Evolutionary conservation across 257 asterid species (phyloP), one percentile per base, ranked within the genome.

Genomic region (Verbena officinalis): DNA sequence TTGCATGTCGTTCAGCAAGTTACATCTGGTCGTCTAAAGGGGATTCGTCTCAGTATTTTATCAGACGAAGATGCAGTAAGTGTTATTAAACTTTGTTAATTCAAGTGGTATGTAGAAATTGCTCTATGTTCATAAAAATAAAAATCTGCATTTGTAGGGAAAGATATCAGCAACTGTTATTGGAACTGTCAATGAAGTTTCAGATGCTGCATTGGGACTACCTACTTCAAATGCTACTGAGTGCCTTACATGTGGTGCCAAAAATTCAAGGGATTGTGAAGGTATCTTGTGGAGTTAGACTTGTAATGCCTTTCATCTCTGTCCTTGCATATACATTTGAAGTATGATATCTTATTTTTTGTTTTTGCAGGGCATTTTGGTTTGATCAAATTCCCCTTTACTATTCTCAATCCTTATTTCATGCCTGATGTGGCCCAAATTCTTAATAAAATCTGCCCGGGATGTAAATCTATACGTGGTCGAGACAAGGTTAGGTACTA

Each of bases 331-430:
- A 63, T 66, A 61, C 45, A 21, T 59, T 60, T 63, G 46, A 13
- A 42, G 62, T 48, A 12, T 53, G 49, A 58, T 22, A 24, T 66
- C 34, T 53, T 46, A 14, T 42, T 69, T 62, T 44, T 40, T 43
- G 15, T 67, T 70, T 27, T 79, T 83, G 73, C 96, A 94, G 99
- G 99, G 46, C 99, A 94, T 78, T 94, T 86, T 75, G 99, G 99
- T 34, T 51, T 88, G 66, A 82, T 94, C 75, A 76, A 84, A 21
- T 78, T 94, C 19, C 89, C 93, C 0, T 79, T 7, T 56, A 94
- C 99, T 13, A 83, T 88, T 65, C 67, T 94, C 61, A 81, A 88
- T 78, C 96, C 96, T 12, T 88, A 81, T 83, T 88, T 67, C 77
- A 80, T 84, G 80, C 65, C 88, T 10, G 99, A 94, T 71, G 75